Evolutionary conservation across 495 filamentous ascomycete species (phyloP).

Genomic region (Penicillium bialowiezense): DNA sequence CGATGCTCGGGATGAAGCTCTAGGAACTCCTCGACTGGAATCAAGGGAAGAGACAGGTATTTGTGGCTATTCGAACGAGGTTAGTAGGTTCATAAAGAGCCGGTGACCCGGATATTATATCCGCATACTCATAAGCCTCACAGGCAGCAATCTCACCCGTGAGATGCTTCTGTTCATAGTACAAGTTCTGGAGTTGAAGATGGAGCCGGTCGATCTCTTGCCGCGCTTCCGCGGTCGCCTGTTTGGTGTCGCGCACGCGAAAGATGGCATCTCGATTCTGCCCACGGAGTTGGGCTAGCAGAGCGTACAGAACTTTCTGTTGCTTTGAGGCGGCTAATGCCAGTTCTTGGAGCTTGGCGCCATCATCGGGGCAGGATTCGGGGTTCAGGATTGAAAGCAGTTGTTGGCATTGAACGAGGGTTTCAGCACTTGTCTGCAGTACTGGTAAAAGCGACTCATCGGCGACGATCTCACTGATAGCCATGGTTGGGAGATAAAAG

Average conservation of each 20-base stretch:
- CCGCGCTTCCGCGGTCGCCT: conserved; percentile 77
- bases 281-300: conserved; percentile 77
- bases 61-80: conserved; percentile 62
- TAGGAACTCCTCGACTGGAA: conserved; percentile 80
- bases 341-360: conserved; percentile 42
- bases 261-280: conserved; percentile 79
- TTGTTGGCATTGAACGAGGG: conserved; percentile 69
- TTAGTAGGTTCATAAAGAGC: conserved; percentile 8
- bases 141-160: conserved; percentile 88
- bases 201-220: conserved; percentile 90
- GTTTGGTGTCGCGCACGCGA: conserved; percentile 80
- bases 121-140: conserved; percentile 85
- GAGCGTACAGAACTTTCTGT: conserved; percentile 75
- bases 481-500: conserved; percentile 31
- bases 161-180: conserved; percentile 92
- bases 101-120: background rate
- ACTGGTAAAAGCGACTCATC: conserved; percentile 70
- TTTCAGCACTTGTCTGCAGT: conserved; percentile 64
- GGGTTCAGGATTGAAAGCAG: conserved; percentile 62
- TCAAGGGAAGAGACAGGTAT: conserved; percentile 80
- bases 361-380: conserved; percentile 31
- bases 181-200: conserved; percentile 90
- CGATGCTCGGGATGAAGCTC: conserved; percentile 70
- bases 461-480: conserved; percentile 60
- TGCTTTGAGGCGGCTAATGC: conserved; percentile 67